Conservation (phyloP, 106 monocot genomes). For the Phalaenopsis aphrodite region DNA sequence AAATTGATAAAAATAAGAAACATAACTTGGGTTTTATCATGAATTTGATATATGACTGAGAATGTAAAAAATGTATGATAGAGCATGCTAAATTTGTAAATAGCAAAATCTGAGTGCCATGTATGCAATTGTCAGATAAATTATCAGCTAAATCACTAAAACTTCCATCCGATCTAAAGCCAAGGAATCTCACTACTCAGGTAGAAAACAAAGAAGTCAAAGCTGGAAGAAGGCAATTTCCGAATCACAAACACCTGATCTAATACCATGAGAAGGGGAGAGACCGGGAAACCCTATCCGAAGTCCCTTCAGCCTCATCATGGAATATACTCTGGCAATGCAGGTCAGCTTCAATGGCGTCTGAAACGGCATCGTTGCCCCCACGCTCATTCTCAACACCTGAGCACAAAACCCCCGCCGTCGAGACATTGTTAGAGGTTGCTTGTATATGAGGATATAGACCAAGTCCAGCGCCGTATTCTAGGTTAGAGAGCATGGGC, state of each 20-base stretch:
- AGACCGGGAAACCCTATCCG: slow-evolving; percentile 4
- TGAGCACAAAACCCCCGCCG: slow-evolving; percentile 18
- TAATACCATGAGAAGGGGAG: slow-evolving; percentile 34
- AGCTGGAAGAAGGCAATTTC: not conserved
- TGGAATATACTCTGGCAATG: slow-evolving; percentile 25
- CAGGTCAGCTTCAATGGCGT: slow-evolving; percentile 16
- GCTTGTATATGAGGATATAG: slow-evolving; percentile 14
- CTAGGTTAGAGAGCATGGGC: slow-evolving; percentile 20
- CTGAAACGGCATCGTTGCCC: slow-evolving; percentile 24
- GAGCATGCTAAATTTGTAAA: too few relatives aligned
- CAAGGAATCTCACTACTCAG: too few relatives aligned
- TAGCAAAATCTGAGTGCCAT: too few relatives aligned
- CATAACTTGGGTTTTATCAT: too few relatives aligned
- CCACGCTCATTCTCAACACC: slow-evolving; percentile 21
- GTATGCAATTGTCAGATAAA: too few relatives aligned
- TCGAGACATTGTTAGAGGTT: slow-evolving; percentile 18
- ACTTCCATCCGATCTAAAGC: too few relatives aligned
- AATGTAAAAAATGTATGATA: too few relatives aligned
- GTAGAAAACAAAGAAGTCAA: too few relatives aligned
- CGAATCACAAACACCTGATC: not conserved
- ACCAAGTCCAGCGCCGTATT: not conserved
- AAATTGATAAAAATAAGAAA: too few relatives aligned
- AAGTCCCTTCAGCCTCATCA: slow-evolving; percentile 13
- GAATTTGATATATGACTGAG: too few relatives aligned
- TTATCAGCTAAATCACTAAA: too few relatives aligned